phyloP scores from a whole-genome alignment of 2,329 filamentous ascomycete genomes.

The Emmonsiellopsis sp. region DNA sequence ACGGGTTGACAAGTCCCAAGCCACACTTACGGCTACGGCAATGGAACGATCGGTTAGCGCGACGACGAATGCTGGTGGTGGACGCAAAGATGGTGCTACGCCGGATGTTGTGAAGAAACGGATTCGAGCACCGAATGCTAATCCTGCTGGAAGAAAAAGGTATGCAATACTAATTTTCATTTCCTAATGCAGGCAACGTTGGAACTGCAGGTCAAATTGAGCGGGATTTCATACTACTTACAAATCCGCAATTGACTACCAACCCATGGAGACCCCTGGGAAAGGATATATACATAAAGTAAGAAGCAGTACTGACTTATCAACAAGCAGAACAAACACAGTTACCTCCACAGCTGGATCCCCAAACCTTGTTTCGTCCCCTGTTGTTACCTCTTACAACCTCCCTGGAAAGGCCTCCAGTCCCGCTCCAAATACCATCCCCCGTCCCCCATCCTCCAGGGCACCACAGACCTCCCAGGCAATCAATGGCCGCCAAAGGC shows the following conservation, averaged over 20 bases:
- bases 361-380: slow-evolving; percentile 65
- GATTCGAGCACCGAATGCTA: slow-evolving; percentile 62
- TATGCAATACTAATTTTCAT: slow-evolving; percentile 29
- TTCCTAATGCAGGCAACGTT: too few species aligned
- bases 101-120: slow-evolving; percentile 61
- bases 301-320: slow-evolving; percentile 5
- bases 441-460: slow-evolving; percentile 60
- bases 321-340: slow-evolving; percentile 35
- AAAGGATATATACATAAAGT: background rate
- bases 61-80: slow-evolving; percentile 20
- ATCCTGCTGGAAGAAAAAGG: slow-evolving; percentile 62
- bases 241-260: background rate
- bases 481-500: slow-evolving; percentile 47
- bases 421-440: slow-evolving; percentile 48
- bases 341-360: slow-evolving; percentile 49
- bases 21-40: slow-evolving; percentile 26
- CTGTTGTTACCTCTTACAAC: slow-evolving; percentile 57
- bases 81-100: slow-evolving; percentile 57
- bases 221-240: background rate
- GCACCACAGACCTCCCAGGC: slow-evolving; percentile 64
- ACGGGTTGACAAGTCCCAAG: slow-evolving; percentile 60
- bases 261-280: background rate
- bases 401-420: slow-evolving; percentile 52
- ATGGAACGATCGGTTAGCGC: slow-evolving; percentile 35
- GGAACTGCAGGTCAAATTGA: too few species aligned